phyloP scores from a whole-genome alignment of 106 monocot genomes.

The Acorus gramineus region DNA sequence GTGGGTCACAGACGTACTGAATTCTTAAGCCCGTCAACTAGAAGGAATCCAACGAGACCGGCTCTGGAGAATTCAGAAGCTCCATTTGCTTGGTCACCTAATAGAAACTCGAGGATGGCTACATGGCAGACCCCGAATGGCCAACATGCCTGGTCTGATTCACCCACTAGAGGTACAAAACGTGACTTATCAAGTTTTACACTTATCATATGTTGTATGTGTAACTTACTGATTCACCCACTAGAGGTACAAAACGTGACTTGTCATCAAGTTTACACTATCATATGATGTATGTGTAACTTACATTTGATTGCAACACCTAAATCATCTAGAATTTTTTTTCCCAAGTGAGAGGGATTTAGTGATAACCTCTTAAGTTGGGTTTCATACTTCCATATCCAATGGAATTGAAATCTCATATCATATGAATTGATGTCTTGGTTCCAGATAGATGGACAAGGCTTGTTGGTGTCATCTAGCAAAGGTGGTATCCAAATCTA shows the following conservation, averaged over 20 bases:
- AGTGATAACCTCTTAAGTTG: no score
- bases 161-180: conserved; percentile 35
- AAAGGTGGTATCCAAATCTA: no score
- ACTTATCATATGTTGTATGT: neutral
- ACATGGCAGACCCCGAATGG: conserved; percentile 20
- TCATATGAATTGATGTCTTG: no score
- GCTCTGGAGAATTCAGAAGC: conserved; percentile 10
- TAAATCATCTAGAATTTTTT: no score
- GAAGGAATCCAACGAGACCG: conserved; percentile 7
- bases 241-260: neutral
- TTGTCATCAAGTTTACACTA: neutral
- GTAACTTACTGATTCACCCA: neutral
- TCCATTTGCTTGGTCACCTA: conserved; percentile 5
- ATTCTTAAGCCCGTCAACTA: conserved; percentile 49
- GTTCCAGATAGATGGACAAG: no score
- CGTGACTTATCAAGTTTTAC: neutral
- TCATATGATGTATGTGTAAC: no score
- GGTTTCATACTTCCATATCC: no score
- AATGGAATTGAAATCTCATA: no score
- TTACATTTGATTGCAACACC: no score
- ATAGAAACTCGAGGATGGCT: conserved; percentile 7
- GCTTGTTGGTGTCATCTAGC: no score
- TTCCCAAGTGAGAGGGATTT: no score
- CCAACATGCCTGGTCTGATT: conserved; percentile 22
- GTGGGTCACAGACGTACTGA: conserved; percentile 36